Conservation (phyloP, 805 yeast species). For the Lipomyces kockii region DNA sequence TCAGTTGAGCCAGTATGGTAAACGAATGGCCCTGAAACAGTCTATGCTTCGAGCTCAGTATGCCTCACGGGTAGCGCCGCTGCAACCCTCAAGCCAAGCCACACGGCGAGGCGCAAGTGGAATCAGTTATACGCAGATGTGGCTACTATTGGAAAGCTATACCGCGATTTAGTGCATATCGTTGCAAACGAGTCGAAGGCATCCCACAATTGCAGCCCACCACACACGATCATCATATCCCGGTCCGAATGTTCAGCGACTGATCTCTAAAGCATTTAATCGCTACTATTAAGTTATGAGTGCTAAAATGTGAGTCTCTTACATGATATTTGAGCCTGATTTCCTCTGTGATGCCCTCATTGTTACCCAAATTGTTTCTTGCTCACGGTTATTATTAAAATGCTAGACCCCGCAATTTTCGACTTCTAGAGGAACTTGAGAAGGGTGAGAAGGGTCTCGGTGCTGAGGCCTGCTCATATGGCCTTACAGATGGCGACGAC, state of each 20-base stretch:
- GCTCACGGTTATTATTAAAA: background rate
- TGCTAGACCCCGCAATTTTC: slow-evolving; percentile 81
- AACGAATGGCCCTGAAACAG: background rate
- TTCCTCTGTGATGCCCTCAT: background rate
- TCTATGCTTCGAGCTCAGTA: background rate
- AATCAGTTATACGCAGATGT: background rate
- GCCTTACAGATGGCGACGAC: slow-evolving; percentile 87
- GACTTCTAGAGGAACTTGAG: slow-evolving; percentile 92
- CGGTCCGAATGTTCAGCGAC: background rate
- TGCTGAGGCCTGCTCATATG: slow-evolving; percentile 95
- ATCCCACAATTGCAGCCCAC: too few species aligned
- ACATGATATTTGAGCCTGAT: background rate
- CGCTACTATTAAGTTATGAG: slow-evolving; percentile 17
- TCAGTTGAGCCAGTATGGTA: background rate
- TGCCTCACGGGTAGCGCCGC: background rate
- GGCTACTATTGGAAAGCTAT: background rate
- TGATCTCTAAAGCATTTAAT: background rate
- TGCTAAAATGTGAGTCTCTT: slow-evolving; percentile 31
- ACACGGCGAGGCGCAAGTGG: background rate
- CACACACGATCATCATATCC: background rate
- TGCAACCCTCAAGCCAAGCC: background rate
- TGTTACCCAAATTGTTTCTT: background rate
- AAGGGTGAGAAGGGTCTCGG: slow-evolving; percentile 98
- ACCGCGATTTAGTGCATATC: background rate
- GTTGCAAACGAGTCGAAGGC: background rate